Percentiles rank a stretch among this genome's conserved stretches.
Evolutionary conservation across 106 monocot species (phyloP).

Genomic region (Dendrobium nobile): DNA sequence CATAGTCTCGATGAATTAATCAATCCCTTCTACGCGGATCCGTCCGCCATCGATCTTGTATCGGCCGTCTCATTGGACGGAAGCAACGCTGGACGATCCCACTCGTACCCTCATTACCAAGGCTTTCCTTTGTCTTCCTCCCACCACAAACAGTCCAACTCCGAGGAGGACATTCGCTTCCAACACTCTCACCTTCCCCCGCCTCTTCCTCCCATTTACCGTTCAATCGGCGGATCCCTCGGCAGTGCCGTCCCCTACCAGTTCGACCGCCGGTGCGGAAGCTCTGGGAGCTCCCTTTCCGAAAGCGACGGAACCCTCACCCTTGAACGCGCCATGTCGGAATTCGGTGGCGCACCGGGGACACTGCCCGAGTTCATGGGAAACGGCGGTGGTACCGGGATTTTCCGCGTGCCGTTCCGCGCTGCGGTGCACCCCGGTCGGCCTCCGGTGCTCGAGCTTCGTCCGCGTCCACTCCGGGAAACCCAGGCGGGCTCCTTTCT

Average conservation of each 20-base stretch:
- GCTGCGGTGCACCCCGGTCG: conserved; percentile 78
- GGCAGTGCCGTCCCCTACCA: neutral
- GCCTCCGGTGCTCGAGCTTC: conserved; percentile 66
- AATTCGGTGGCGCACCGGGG: conserved; percentile 32
- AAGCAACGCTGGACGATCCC: neutral
- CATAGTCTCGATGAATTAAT: conserved; percentile 27
- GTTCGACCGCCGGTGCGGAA: neutral
- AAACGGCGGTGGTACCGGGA: conserved; percentile 63
- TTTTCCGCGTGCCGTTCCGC: conserved; percentile 65
- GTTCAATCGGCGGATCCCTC: neutral
- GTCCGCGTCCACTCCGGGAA: conserved; percentile 84
- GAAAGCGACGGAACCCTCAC: conserved; percentile 25
- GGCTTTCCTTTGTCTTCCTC: neutral
- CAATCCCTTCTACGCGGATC: neutral
- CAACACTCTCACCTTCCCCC: conserved; percentile 2
- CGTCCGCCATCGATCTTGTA: neutral
- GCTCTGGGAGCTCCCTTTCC: neutral
- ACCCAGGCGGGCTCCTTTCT: conserved; percentile 80
- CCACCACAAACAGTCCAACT: conserved; percentile 12
- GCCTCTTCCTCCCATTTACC: neutral
- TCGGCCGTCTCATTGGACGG: neutral
- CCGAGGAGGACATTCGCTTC: conserved; percentile 3
- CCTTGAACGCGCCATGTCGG: conserved; percentile 44
- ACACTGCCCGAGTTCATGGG: conserved; percentile 78
- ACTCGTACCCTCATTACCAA: conserved; percentile 8